Evolutionary conservation across 1,284 basidiomycete genomes (phyloP).

Genomic region (Ustilago trichophora): DNA sequence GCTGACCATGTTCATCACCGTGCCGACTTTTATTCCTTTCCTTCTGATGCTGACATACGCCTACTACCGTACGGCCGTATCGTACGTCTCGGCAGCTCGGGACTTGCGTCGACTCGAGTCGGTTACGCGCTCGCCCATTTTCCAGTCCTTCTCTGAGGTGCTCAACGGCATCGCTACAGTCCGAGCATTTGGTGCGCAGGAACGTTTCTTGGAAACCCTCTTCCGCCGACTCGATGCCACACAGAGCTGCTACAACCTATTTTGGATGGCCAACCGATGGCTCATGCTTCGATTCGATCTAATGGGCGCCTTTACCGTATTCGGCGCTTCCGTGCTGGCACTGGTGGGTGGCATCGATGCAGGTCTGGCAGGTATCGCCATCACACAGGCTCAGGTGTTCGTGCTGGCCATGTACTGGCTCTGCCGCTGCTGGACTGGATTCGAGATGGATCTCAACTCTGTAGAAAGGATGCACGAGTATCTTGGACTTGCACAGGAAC

Average conservation of each 20-base stretch:
- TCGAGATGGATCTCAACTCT: constrained; percentile 69
- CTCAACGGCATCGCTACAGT: constrained; percentile 69
- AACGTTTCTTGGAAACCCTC: constrained; percentile 68
- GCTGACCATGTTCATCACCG: constrained; percentile 50
- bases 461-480: constrained; percentile 70
- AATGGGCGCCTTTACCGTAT: constrained; percentile 68
- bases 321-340: constrained; percentile 68
- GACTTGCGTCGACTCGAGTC: constrained; percentile 67
- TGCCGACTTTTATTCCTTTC: constrained; percentile 67
- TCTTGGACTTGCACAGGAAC: constrained; percentile 67
- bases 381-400: constrained; percentile 36
- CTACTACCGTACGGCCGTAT: constrained; percentile 68
- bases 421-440: constrained; percentile 39
- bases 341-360: constrained; percentile 54
- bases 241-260: constrained; percentile 63
- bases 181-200: constrained; percentile 70
- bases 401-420: constrained; percentile 69
- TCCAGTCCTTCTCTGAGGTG: constrained; percentile 64
- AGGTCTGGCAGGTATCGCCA: constrained; percentile 46
- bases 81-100: constrained; percentile 69
- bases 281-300: constrained; percentile 65
- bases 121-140: constrained; percentile 65
- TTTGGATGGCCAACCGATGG: constrained; percentile 58
- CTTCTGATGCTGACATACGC: constrained; percentile 67
- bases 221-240: constrained; percentile 69